Evolutionary conservation across 352 stramenopile species (phyloP), one percentile per base, ranked within the genome.

Genomic region (Phytophthora vignae): DNA sequence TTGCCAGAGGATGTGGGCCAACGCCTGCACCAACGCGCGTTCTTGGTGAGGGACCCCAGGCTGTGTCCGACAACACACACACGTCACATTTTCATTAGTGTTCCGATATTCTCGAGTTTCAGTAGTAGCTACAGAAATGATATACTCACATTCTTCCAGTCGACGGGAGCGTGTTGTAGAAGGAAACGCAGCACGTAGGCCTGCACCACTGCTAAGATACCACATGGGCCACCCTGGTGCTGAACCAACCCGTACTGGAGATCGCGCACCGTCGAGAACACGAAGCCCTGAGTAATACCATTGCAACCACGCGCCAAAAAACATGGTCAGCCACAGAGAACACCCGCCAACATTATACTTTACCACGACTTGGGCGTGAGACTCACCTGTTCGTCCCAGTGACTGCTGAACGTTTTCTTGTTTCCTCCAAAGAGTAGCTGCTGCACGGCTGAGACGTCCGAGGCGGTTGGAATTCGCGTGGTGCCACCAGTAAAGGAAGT

Each of bases 161-260:
- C 73, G 14, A 63, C 57, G 42, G 68, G 54, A 25, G 61, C 67
- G 4, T 71, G 70, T 19, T 81, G 72, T 15, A 92, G 61, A 14
- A 98, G 70, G 53, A 94, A 90, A 29, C 81, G 78, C 36, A 99
- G 71, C 25, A 98, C 83, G 63, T 98, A 97, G 0, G 88, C 97
- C 71, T 99, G 96, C 1, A 99, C 83, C 6, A 97, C 91, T 11
- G 97, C 97, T 14, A 99, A 83, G 1, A 99, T 94, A 15, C 97
- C 97, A 64, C 97, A 99, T 3, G 97, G 97, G 3, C 97, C 97
- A 36, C 97, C 97, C 69, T 99, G 88, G 55, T 88, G 67, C 79
- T 99, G 97, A 54, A 96, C 85, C 21, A 99, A 78, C 38, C 97
- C 96, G 73, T 97, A 99, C 38, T 82, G 74, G 11, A 94, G 72